Evolutionary conservation across 129 eudicot species (phyloP), one percentile per base, ranked within the genome.

Genomic region (Kitagawia praeruptora): DNA sequence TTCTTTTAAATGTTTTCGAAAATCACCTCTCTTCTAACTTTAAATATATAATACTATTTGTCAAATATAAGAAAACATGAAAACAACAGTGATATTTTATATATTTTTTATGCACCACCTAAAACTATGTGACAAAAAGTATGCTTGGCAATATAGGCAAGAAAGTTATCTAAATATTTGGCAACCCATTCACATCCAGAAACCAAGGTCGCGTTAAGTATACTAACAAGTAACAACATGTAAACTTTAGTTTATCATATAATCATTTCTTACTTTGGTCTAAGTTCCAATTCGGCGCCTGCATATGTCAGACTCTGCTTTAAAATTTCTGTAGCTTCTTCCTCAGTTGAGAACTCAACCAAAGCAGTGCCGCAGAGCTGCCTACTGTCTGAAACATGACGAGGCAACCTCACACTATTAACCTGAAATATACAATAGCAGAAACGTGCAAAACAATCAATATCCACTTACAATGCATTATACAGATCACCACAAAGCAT

Each of bases 391-490:
- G 86, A 84, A 82, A 90, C 98, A 86, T 92, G 98, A 16, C 90
- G 91, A 37, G 98, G 98, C 70, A 92, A 79, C 88, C 98, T 89
- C 89, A 95, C 97, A 84, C 98, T 92, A 74, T 85, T 95, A 82
- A 95, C 97, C 98, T 95, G 87, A 45, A 70, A 74, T 70, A 70
- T 37, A 38, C 47, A 84, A 82, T 61, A 25, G 54, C 18, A 81
- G 7, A 77, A 31, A 46, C 64, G 2, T 37, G 13, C 70, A n/a
- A 39, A 21, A 71, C 31, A 77, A 74, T 74, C 66, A 81, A 46
- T 5, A 13, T 13, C 31, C 11, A 56, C 25, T 28, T 21, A 74
- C 41, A 56, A 27, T 23, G 31, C 46, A 51, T 41, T 37, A 76
- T 28, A 40, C 21, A 44, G 5, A 39, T 41, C 47, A 41, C 72